These are phyloP conservation scores for Hydnomerulius pinastri DNA, from an alignment of 768 basidiomycete species.

Conservation along the genomic window DNA sequence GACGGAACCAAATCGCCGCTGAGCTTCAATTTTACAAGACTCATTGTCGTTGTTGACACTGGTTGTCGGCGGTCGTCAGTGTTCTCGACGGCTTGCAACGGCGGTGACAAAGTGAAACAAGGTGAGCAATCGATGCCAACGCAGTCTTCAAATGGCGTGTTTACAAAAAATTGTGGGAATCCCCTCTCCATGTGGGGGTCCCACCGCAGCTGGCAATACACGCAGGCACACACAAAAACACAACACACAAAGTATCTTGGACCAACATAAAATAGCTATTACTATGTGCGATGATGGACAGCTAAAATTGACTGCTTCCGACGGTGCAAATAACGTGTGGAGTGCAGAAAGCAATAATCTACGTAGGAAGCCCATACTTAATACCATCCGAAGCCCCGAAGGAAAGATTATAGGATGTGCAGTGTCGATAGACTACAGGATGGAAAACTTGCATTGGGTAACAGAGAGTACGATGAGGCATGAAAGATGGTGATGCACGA, in stretches of 20 bases:
- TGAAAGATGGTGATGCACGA: conserved; percentile 8
- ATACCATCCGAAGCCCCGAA: neutral
- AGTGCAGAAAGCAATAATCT: neutral
- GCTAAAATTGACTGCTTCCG: conserved; percentile 10
- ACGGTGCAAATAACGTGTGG: neutral
- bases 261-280: too few species aligned
- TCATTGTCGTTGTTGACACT: neutral
- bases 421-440: conserved; percentile 20
- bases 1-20: conserved; percentile 12
- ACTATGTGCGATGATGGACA: too few species aligned
- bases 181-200: too few species aligned
- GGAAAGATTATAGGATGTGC: conserved; percentile 10
- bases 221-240: too few species aligned
- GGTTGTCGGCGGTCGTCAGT: too few species aligned
- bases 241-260: too few species aligned
- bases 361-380: neutral
- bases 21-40: neutral
- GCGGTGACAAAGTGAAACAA: too few species aligned
- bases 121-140: too few species aligned
- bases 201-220: too few species aligned
- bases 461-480: conserved; percentile 2
- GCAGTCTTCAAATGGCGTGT: too few species aligned
- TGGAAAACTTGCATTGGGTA: neutral
- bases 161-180: too few species aligned
- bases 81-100: too few species aligned